phyloP scores from a whole-genome alignment of 2,329 filamentous ascomycete genomes.

The Coniochaeta ligniaria region DNA sequence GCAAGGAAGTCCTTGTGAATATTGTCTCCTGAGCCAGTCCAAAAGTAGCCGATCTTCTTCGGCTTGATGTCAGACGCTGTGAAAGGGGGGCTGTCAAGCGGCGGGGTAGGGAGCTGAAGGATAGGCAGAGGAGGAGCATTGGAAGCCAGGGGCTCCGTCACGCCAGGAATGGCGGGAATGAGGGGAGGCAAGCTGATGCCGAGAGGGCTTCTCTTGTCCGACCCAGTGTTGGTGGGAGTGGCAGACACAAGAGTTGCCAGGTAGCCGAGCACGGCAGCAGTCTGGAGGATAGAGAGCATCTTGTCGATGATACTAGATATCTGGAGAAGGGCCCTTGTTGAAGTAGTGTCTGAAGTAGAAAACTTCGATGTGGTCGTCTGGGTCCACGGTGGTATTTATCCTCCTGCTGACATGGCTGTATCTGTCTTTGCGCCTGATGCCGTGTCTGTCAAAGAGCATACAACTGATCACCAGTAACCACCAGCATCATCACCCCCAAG shows the following conservation, averaged over 20 bases:
- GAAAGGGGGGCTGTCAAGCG: slow-evolving; percentile 46
- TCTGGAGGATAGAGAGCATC: neutral
- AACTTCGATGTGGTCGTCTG: neutral
- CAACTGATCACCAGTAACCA: neutral
- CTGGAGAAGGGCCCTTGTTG: neutral
- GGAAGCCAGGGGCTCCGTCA: slow-evolving; percentile 46
- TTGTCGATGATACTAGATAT: neutral
- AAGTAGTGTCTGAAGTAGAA: neutral
- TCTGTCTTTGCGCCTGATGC: too few species aligned
- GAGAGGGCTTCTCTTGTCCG: slow-evolving; percentile 19
- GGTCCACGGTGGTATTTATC: neutral
- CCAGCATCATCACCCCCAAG: neutral
- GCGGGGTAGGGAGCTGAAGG: slow-evolving; percentile 51
- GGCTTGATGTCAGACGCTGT: slow-evolving; percentile 47
- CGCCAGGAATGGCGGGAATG: slow-evolving; percentile 51
- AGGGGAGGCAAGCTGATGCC: slow-evolving; percentile 41
- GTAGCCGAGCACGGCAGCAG: slow-evolving; percentile 3
- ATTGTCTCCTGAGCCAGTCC: slow-evolving; percentile 55
- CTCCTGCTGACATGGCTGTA: neutral
- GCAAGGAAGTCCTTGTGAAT: slow-evolving; percentile 52
- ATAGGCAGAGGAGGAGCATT: slow-evolving; percentile 48
- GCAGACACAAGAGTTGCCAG: neutral
- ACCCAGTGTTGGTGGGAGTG: neutral
- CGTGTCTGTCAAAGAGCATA: neutral
- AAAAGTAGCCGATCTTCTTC: slow-evolving; percentile 61